Conservation (phyloP, 192 early-diverging fungal species). For the Rhizophagus clarus region DNA sequence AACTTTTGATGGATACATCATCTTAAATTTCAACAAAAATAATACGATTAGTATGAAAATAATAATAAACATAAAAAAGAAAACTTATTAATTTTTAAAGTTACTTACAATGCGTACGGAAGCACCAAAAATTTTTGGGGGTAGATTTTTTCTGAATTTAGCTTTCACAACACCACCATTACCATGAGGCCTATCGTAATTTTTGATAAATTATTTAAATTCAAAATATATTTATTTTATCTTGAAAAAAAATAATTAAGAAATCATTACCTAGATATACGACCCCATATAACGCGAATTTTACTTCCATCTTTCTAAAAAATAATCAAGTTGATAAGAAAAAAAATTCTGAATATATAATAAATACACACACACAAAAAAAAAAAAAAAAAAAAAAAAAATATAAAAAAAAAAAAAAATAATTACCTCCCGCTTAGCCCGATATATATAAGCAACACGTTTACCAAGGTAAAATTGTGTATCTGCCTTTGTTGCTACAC, state of each 20-base stretch:
- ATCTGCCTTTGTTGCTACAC: slow-evolving; percentile 86
- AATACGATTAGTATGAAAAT: neutral
- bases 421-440: slow-evolving; percentile 72
- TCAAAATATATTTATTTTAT: neutral
- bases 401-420: neutral
- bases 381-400: neutral
- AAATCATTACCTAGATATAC: slow-evolving; percentile 72
- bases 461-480: slow-evolving; percentile 98
- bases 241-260: neutral
- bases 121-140: slow-evolving; percentile 92
- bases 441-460: slow-evolving; percentile 98
- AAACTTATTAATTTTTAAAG: neutral
- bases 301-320: slow-evolving; percentile 79
- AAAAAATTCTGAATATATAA: too few relatives aligned
- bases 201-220: neutral
- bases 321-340: too few relatives aligned
- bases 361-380: neutral
- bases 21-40: slow-evolving; percentile 51
- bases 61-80: neutral
- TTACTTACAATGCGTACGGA: slow-evolving; percentile 85
- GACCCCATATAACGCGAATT: slow-evolving; percentile 98
- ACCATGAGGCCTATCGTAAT: slow-evolving; percentile 70
- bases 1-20: slow-evolving; percentile 89
- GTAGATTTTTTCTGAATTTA: slow-evolving; percentile 96
- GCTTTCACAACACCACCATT: slow-evolving; percentile 96